Evolutionary conservation across 306 rosid genomes (phyloP).

Genomic region (Pyrus communis): DNA sequence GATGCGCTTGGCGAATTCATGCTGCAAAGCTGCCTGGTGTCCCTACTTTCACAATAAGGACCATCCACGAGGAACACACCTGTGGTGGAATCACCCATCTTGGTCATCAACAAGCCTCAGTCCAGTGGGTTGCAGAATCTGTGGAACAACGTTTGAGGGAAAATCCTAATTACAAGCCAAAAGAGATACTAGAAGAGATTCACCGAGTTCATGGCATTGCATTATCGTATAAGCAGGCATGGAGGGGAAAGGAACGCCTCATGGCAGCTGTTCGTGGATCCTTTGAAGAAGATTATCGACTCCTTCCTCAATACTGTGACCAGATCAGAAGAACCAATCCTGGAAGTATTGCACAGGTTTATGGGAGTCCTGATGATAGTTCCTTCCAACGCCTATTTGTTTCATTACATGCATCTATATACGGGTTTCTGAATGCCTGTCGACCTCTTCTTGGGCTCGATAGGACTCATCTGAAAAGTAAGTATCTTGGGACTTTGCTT

Average conservation of each 20-base stretch:
- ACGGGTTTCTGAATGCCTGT: conserved; percentile 47
- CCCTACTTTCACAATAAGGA: conserved; percentile 45
- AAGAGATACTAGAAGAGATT: conserved; percentile 53
- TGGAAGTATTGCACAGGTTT: conserved; percentile 42
- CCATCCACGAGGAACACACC: conserved; percentile 39
- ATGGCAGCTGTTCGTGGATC: conserved; percentile 55
- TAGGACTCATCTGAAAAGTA: conserved; percentile 37
- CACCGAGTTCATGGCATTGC: conserved; percentile 48
- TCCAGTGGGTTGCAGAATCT: conserved; percentile 51
- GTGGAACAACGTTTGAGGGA: conserved; percentile 43
- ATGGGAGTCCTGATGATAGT: conserved; percentile 35
- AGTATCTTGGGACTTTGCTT: conserved; percentile 49
- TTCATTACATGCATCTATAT: conserved; percentile 44
- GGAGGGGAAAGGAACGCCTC: conserved; percentile 50
- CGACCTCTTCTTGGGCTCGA: conserved; percentile 54
- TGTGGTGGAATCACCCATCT: conserved; percentile 48
- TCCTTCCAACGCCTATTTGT: conserved; percentile 46
- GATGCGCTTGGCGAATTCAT: conserved; percentile 59
- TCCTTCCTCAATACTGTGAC: conserved; percentile 49
- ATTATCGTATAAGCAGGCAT: conserved; percentile 42
- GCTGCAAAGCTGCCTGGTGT: conserved; percentile 51
- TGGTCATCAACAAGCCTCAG: conserved; percentile 54
- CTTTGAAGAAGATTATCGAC: conserved; percentile 44
- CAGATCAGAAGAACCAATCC: conserved; percentile 43
- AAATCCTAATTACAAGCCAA: conserved; percentile 43